Evolutionary conservation across 208 protist species (phyloP).

Genomic region (Trypanosoma lewisi): DNA sequence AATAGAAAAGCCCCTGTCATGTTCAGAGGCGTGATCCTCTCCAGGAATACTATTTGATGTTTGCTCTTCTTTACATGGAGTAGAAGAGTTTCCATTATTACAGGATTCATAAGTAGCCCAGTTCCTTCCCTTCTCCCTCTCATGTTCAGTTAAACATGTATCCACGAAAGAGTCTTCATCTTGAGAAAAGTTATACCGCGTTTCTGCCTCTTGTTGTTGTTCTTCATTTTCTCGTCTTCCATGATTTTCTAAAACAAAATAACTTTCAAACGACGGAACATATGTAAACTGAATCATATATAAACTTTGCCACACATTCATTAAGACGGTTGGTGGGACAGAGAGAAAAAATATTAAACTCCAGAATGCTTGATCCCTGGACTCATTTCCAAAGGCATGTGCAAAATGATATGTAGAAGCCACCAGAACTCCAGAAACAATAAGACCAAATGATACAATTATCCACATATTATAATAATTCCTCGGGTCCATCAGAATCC

Average conservation of each 20-base stretch:
- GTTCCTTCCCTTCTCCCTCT: no score
- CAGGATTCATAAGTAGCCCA: no score
- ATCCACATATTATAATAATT: constrained; percentile 65
- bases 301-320: constrained; percentile 80
- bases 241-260: not conserved
- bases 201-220: no score
- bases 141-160: no score
- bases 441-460: constrained; percentile 52
- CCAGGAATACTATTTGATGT: not conserved
- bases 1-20: not conserved
- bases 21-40: not conserved
- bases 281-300: constrained; percentile 86
- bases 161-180: no score
- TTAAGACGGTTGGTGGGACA: constrained; percentile 65
- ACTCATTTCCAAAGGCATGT: constrained; percentile 21
- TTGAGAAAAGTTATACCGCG: no score
- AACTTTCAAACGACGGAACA: constrained; percentile 38
- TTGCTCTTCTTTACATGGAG: not conserved
- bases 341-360: constrained; percentile 78
- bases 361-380: constrained; percentile 58
- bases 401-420: constrained; percentile 53
- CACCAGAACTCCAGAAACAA: constrained; percentile 55
- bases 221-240: no score
- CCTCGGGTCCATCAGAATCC: constrained; percentile 67
- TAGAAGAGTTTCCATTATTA: no score